A percentile compares a stretch with the other conserved stretches of the same genome.
Conservation (phyloP, 129 eudicot species). For the Sambucus nigra region DNA sequence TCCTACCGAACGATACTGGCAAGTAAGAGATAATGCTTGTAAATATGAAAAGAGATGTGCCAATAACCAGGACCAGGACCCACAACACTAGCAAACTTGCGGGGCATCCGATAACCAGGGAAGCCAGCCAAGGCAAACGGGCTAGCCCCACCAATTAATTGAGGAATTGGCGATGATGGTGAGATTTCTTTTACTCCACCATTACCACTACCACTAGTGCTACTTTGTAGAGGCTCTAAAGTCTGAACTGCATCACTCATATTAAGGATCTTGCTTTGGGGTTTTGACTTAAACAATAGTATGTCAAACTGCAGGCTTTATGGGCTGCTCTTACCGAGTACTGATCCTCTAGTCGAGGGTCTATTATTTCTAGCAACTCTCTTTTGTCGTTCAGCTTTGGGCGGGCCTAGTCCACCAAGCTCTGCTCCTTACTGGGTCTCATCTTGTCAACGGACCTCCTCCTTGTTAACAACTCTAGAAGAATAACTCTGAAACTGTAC, state of each 20-base stretch:
- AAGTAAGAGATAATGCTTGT: no score
- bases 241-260: slow-evolving; percentile 30
- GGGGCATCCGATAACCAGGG: slow-evolving; percentile 21
- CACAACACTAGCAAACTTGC: no score
- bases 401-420: slow-evolving; percentile 34
- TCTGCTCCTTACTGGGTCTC: slow-evolving; percentile 32
- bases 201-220: no score
- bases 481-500: slow-evolving; percentile 42
- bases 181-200: slow-evolving; percentile 9
- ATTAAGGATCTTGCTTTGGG: slow-evolving; percentile 30
- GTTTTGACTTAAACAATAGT: slow-evolving; percentile 29
- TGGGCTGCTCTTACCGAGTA: slow-evolving; percentile 39
- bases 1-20: no score
- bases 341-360: slow-evolving; percentile 40
- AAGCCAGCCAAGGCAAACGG: slow-evolving; percentile 21
- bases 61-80: slow-evolving; percentile 37
- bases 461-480: slow-evolving; percentile 45
- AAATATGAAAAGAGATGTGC: no score
- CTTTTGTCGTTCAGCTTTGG: slow-evolving; percentile 28
- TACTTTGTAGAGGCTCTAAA: slow-evolving; percentile 35
- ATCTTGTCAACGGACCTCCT: slow-evolving; percentile 25
- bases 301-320: slow-evolving; percentile 33
- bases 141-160: no score
- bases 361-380: slow-evolving; percentile 31
- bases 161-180: slow-evolving; percentile 16